A percentile compares a stretch with the other conserved stretches of the same genome.
These are phyloP conservation scores for Tulasnella sp. DNA, from an alignment of 768 basidiomycete genomes.

Conservation along the genomic window DNA sequence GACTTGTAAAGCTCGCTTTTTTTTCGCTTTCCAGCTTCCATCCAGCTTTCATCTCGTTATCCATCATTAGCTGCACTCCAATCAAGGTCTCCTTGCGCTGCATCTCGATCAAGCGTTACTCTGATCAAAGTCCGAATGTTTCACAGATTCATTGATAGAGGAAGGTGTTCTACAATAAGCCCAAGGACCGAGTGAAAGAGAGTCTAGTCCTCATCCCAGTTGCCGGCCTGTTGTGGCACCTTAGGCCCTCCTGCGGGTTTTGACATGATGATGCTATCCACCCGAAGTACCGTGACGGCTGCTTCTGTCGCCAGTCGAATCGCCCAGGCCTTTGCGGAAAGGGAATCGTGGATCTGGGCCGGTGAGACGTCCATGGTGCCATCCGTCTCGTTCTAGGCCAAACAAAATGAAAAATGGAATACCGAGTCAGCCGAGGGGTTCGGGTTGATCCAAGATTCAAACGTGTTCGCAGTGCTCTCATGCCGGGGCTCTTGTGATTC, in stretches of 20 bases:
- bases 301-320: conserved; percentile 85
- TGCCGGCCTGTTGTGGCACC: conserved; percentile 73
- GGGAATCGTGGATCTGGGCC: conserved; percentile 68
- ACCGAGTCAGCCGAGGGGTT: conserved; percentile 1
- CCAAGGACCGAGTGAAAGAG: not conserved
- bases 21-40: too few species aligned
- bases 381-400: conserved; percentile 66
- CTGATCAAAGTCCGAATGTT: not conserved
- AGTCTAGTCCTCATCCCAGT: conserved; percentile 67
- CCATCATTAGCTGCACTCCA: not conserved
- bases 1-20: too few species aligned
- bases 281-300: conserved; percentile 79
- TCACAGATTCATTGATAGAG: not conserved
- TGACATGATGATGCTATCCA: conserved; percentile 97
- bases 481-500: conserved; percentile 13
- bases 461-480: too few species aligned
- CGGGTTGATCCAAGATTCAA: not conserved
- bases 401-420: not conserved
- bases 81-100: not conserved
- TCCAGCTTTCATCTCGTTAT: not conserved
- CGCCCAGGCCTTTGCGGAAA: conserved; percentile 84
- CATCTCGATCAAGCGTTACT: not conserved
- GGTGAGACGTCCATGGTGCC: conserved; percentile 46
- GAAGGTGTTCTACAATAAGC: too few species aligned
- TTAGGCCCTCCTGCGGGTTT: conserved; percentile 86